Conservation (phyloP, 495 filamentous ascomycete genomes). For the Daldinia grandis region DNA sequence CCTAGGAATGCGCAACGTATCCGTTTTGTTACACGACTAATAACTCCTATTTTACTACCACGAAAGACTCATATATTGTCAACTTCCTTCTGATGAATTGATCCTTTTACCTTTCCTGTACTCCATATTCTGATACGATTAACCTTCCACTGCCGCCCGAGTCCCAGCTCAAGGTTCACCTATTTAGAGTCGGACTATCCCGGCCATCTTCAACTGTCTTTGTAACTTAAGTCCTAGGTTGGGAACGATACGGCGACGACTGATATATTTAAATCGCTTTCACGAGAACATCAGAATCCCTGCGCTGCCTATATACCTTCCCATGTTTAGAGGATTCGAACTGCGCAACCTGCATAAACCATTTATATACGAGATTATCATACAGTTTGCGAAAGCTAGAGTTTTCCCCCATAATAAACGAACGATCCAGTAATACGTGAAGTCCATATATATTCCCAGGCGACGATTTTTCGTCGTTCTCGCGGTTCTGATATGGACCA, state of each 20-base stretch:
- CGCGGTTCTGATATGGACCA: conserved; percentile 50
- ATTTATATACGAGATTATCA: conserved; percentile 7
- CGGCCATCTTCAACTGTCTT: neutral
- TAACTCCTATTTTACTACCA: conserved; percentile 4
- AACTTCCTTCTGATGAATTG: neutral
- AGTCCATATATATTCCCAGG: conserved; percentile 2
- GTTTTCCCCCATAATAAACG: conserved; percentile 9
- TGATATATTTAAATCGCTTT: neutral
- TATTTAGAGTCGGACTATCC: neutral
- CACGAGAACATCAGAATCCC: neutral
- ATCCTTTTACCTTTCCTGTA: neutral
- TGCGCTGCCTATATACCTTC: conserved; percentile 3
- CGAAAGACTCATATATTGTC: neutral
- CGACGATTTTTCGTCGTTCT: conserved; percentile 30
- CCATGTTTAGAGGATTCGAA: conserved; percentile 22
- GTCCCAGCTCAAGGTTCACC: neutral
- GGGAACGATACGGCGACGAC: conserved; percentile 1
- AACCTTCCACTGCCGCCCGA: neutral
- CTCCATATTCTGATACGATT: neutral
- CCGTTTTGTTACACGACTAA: conserved; percentile 11
- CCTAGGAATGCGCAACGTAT: conserved; percentile 18
- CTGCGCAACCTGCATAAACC: conserved; percentile 5
- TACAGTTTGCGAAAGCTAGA: neutral
- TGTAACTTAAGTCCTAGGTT: neutral
- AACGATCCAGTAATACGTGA: conserved; percentile 3